These are phyloP conservation scores for Monosporozyma unispora DNA, from an alignment of 805 yeast genomes.

Conservation along the genomic window DNA sequence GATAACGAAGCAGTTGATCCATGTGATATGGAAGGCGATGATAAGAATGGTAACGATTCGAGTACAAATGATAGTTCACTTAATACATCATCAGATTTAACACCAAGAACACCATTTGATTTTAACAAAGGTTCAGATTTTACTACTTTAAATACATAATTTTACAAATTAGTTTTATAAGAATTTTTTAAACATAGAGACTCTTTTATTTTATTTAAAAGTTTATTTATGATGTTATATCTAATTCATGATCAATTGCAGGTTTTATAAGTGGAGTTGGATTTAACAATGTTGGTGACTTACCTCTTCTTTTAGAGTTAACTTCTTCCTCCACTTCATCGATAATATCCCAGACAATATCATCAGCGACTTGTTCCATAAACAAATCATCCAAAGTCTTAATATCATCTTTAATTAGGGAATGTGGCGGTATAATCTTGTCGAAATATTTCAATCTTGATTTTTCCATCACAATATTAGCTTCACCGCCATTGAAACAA, in stretches of 20 bases:
- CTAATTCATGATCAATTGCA: neutral
- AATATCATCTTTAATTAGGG: conserved; percentile 26
- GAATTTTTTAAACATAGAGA: neutral
- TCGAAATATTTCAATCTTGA: conserved; percentile 40
- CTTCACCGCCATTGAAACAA: conserved; percentile 70
- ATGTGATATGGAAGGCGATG: neutral
- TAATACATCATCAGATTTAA: conserved; percentile 1
- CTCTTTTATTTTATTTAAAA: neutral
- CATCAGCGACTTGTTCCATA: conserved; percentile 66
- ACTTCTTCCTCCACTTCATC: conserved; percentile 66
- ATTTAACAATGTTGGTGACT: neutral
- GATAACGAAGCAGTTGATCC: neutral
- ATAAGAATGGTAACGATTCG: neutral
- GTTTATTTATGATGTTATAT: neutral
- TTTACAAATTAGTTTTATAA: neutral
- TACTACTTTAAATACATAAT: neutral
- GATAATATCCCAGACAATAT: conserved; percentile 69
- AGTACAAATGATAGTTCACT: neutral
- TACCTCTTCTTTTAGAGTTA: neutral
- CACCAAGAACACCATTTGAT: conserved; percentile 1
- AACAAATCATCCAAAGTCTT: conserved; percentile 52
- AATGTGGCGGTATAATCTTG: conserved; percentile 28
- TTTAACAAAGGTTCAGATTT: neutral
- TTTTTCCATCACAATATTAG: conserved; percentile 56
- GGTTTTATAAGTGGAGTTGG: neutral